Evolutionary conservation across 2,329 filamentous ascomycete species (phyloP).

Genomic region (Coniochaeta ligniaria): DNA sequence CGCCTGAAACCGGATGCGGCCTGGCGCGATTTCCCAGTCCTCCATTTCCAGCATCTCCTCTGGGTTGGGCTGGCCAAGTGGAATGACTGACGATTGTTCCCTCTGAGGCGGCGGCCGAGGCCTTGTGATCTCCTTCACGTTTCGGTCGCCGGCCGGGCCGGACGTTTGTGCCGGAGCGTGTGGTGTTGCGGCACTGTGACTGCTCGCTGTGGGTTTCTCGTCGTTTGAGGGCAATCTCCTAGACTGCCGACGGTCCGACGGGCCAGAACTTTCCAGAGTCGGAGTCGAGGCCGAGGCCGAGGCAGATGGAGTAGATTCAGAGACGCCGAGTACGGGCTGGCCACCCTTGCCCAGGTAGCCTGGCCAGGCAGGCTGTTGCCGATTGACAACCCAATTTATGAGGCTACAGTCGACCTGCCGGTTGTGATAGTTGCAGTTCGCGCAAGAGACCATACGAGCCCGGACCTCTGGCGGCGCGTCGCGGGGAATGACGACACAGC

Average conservation of each 20-base stretch:
- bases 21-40: constrained; percentile 27
- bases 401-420: constrained; percentile 14
- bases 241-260: neutral
- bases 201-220: neutral
- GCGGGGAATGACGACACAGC: constrained; percentile 17
- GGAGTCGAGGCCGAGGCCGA: too few relatives aligned
- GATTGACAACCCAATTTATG: constrained; percentile 5
- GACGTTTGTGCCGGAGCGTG: neutral
- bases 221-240: neutral
- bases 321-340: neutral
- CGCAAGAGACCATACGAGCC: constrained; percentile 13
- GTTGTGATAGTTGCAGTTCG: constrained; percentile 21
- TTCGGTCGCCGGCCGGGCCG: neutral
- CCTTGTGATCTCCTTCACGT: neutral
- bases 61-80: neutral
- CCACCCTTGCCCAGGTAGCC: neutral
- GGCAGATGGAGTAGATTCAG: neutral
- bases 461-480: constrained; percentile 6
- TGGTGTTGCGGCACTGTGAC: neutral
- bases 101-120: neutral
- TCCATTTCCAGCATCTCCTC: constrained; percentile 23
- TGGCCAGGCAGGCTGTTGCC: constrained; percentile 2
- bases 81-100: constrained; percentile 3
- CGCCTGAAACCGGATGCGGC: constrained; percentile 15
- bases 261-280: neutral